Evolutionary conservation across 1,284 basidiomycete species (phyloP).

Genomic region (Papiliotrema fonsecae): DNA sequence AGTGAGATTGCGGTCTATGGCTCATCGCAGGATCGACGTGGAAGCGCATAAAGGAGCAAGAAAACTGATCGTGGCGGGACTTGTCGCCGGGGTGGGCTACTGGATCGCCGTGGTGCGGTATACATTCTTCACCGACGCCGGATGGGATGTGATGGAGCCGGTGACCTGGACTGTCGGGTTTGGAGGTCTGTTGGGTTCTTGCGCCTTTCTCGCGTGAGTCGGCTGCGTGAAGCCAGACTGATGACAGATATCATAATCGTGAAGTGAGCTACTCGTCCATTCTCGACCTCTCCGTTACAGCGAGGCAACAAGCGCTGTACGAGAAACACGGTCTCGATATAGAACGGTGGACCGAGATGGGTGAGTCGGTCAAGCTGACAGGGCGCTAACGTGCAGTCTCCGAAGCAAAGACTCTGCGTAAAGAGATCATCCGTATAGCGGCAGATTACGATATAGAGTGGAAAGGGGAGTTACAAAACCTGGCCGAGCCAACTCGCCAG

Average conservation of each 20-base stretch:
- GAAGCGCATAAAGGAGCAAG: conserved; percentile 58
- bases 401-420: conserved; percentile 54
- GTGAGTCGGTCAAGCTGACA: conserved; percentile 14
- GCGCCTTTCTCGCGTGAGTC: conserved; percentile 29
- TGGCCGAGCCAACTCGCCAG: conserved; percentile 8
- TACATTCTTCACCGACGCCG: conserved; percentile 20
- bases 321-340: conserved; percentile 59
- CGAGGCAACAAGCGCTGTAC: conserved; percentile 58
- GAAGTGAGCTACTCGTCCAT: conserved; percentile 66
- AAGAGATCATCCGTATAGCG: conserved; percentile 58
- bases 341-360: conserved; percentile 57
- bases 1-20: conserved; percentile 5
- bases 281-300: conserved; percentile 56
- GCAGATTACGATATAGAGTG: conserved; percentile 58
- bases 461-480: conserved; percentile 42
- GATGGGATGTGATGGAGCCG: conserved; percentile 66
- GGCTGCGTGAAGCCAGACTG: neutral
- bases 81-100: conserved; percentile 59
- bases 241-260: conserved; percentile 56
- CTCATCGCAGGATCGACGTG: conserved; percentile 53
- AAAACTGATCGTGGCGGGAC: conserved; percentile 57
- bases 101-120: conserved; percentile 61
- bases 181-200: conserved; percentile 24
- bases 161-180: conserved; percentile 42
- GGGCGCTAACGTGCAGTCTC: conserved; percentile 38